phyloP scores from a whole-genome alignment of 345 rosid genomes.

The Lepidium africanum region DNA sequence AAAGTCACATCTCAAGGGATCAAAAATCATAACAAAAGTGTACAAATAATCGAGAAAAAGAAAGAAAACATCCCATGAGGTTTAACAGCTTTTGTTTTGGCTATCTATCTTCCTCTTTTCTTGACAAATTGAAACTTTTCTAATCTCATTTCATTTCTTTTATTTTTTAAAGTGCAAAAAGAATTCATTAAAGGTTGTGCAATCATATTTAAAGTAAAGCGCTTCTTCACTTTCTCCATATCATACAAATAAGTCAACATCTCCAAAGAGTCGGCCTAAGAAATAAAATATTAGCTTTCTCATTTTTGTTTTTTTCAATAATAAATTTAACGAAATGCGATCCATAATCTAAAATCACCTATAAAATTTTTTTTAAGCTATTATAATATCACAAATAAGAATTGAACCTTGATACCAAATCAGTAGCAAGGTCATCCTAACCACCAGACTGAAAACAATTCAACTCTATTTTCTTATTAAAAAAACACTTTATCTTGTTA shows the following conservation, averaged over 20 bases:
- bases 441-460: no score
- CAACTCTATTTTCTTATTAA: no score
- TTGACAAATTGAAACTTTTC: constrained; percentile 21
- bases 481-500: no score
- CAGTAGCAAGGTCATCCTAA: no score
- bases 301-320: no score
- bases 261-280: not conserved
- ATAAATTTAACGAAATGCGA: no score
- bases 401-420: no score
- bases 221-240: constrained; percentile 2
- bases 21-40: constrained; percentile 14
- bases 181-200: constrained; percentile 17
- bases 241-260: constrained; percentile 23
- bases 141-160: not conserved
- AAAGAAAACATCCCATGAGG: constrained; percentile 27
- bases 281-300: not conserved
- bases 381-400: no score
- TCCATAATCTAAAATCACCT: no score
- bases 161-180: not conserved
- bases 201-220: constrained; percentile 1
- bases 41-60: constrained; percentile 15
- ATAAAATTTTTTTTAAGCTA: no score
- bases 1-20: not conserved
- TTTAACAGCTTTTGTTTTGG: constrained; percentile 26
- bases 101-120: constrained; percentile 19